A percentile compares a stretch with the other conserved stretches of the same genome.
phyloP scores from a whole-genome alignment of 2,329 filamentous ascomycete species.

The Shiraia sp. region DNA sequence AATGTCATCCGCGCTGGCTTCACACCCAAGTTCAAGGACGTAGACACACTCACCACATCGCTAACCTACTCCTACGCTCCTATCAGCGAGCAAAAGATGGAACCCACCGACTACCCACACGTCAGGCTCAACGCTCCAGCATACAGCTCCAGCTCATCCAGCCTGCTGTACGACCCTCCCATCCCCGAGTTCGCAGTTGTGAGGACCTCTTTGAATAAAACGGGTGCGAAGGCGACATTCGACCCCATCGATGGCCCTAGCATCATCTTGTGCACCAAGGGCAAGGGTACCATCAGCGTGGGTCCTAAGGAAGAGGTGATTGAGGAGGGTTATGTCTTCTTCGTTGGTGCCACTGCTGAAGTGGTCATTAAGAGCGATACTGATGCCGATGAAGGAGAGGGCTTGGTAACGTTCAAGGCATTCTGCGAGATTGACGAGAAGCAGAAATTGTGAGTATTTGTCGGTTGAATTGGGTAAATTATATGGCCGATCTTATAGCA shows the following conservation, averaged over 20 bases:
- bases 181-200: slow-evolving; percentile 96
- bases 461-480: too few relatives aligned
- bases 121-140: slow-evolving; percentile 78
- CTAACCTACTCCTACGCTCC: slow-evolving; percentile 95
- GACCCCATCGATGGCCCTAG: slow-evolving; percentile 86
- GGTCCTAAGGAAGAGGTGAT: slow-evolving; percentile 77
- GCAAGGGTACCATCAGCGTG: slow-evolving; percentile 81
- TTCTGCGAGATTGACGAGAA: slow-evolving; percentile 74
- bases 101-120: slow-evolving; percentile 82
- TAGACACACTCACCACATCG: slow-evolving; percentile 84
- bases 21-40: slow-evolving; percentile 98
- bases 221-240: slow-evolving; percentile 82
- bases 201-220: slow-evolving; percentile 70
- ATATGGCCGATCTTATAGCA: too few relatives aligned
- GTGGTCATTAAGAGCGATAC: slow-evolving; percentile 71
- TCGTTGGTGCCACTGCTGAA: slow-evolving; percentile 84
- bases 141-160: slow-evolving; percentile 75
- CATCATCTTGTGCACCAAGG: slow-evolving; percentile 87
- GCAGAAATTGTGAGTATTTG: slow-evolving; percentile 28
- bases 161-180: slow-evolving; percentile 85
- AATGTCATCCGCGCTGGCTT: slow-evolving; percentile 97
- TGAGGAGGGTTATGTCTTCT: slow-evolving; percentile 56
- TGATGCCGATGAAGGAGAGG: slow-evolving; percentile 56
- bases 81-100: slow-evolving; percentile 93
- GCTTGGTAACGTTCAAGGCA: slow-evolving; percentile 87